Conservation (phyloP, 2,329 filamentous ascomycete genomes). For the Fusarium neocosmosporiellum region DNA sequence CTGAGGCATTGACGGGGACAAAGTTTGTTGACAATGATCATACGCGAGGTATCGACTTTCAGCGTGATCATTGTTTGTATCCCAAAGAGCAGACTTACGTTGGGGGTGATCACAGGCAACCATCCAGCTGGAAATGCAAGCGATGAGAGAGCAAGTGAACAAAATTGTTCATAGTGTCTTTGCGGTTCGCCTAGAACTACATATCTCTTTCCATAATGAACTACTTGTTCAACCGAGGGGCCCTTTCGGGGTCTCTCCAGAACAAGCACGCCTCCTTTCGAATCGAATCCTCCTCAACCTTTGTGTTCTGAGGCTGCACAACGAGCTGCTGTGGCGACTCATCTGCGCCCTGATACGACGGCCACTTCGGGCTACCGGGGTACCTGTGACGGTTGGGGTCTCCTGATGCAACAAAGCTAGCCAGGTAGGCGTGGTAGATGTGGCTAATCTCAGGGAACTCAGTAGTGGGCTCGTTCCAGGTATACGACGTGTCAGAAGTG, state of each 20-base stretch:
- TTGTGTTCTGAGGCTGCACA: conserved; percentile 46
- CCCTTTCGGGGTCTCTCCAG: conserved; percentile 51
- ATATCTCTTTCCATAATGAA: not conserved
- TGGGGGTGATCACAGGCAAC: not conserved
- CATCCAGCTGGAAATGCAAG: conserved; percentile 9
- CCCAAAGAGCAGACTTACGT: conserved; percentile 18
- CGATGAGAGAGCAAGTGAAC: not conserved
- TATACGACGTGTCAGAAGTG: conserved; percentile 49
- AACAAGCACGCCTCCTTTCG: conserved; percentile 48
- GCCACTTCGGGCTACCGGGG: conserved; percentile 34
- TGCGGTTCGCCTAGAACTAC: not conserved
- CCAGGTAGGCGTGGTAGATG: conserved; percentile 51
- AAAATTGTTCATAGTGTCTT: not conserved
- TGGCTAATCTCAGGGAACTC: conserved; percentile 52
- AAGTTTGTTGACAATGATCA: conserved; percentile 36
- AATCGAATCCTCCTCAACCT: conserved; percentile 49
- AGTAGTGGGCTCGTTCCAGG: conserved; percentile 50
- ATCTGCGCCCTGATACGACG: conserved; percentile 14
- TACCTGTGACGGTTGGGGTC: conserved; percentile 47
- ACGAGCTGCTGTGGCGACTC: conserved; percentile 44
- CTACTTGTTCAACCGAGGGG: conserved; percentile 49
- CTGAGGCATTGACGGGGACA: conserved; percentile 52
- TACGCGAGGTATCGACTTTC: conserved; percentile 9
- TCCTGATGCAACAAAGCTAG: conserved; percentile 51
- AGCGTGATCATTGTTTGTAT: conserved; percentile 21